Evolutionary conservation across 495 filamentous ascomycete species (phyloP).

Genomic region (Penicillium soppii): DNA sequence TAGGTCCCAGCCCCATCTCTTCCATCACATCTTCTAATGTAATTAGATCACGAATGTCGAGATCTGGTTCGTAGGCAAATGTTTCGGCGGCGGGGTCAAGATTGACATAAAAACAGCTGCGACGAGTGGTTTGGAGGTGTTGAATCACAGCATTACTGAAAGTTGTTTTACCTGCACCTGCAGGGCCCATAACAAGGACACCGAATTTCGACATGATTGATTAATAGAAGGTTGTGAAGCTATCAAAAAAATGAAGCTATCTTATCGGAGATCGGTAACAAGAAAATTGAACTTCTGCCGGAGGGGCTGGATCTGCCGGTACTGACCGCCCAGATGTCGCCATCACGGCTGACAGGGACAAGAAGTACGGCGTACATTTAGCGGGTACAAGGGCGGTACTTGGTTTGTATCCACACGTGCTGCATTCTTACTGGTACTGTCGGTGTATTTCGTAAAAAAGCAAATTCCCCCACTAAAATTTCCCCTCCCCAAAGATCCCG

Average conservation of each 20-base stretch:
- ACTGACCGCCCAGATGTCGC: conserved; percentile 27
- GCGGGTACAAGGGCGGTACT: conserved; percentile 15
- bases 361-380: conserved; percentile 1
- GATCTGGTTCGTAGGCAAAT: conserved; percentile 87
- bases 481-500: conserved; percentile 16
- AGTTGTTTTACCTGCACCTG: conserved; percentile 88
- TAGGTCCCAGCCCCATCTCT: conserved; percentile 88
- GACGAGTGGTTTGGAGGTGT: conserved; percentile 82
- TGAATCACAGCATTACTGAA: conserved; percentile 93
- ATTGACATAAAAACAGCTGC: conserved; percentile 95
- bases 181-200: conserved; percentile 90
- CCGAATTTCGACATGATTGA: conserved; percentile 86
- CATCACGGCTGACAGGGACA: conserved; percentile 16
- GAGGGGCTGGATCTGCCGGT: conserved; percentile 9
- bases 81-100: conserved; percentile 94
- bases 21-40: conserved; percentile 98
- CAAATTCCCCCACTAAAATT: conserved; percentile 29
- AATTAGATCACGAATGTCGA: conserved; percentile 97
- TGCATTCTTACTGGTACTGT: conserved; percentile 8
- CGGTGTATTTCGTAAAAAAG: conserved; percentile 17
- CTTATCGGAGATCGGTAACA: conserved; percentile 18
- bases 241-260: not conserved
- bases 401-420: conserved; percentile 11
- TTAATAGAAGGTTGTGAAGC: not conserved
- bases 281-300: conserved; percentile 12